phyloP scores from a whole-genome alignment of 2,329 filamentous ascomycete species.

The Fusarium subglutinans region DNA sequence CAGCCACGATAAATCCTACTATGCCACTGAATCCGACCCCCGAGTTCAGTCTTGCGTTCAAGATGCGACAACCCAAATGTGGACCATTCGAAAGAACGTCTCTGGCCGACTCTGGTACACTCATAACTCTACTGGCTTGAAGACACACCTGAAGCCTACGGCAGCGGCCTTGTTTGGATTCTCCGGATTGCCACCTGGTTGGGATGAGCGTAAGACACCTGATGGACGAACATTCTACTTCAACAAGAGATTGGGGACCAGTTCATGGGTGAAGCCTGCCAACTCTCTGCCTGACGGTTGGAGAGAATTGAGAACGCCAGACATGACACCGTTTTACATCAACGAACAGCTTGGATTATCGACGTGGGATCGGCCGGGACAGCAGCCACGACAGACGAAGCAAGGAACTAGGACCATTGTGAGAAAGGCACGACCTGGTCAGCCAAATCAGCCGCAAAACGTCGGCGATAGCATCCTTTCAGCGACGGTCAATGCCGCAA shows the following conservation, averaged over 20 bases:
- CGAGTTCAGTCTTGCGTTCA: conserved; percentile 26
- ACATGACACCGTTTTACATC: conserved; percentile 40
- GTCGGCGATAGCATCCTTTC: conserved; percentile 18
- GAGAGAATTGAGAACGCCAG: conserved; percentile 42
- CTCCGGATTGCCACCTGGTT: conserved; percentile 34
- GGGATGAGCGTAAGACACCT: conserved; percentile 38
- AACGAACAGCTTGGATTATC: conserved; percentile 40
- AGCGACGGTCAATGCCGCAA: conserved; percentile 35
- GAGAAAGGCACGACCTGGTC: conserved; percentile 10
- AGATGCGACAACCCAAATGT: conserved; percentile 30
- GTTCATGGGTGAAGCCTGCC: conserved; percentile 37
- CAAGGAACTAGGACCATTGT: background rate
- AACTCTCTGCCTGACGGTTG: conserved; percentile 38
- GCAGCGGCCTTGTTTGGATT: conserved; percentile 3
- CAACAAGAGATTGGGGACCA: conserved; percentile 32
- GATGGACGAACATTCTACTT: conserved; percentile 40
- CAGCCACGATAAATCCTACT: conserved; percentile 40
- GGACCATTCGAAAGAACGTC: conserved; percentile 42
- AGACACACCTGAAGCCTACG: conserved; percentile 40
- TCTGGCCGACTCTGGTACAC: conserved; percentile 42
- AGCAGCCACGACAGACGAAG: conserved; percentile 31
- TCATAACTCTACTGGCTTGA: conserved; percentile 38
- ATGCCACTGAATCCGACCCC: conserved; percentile 41
- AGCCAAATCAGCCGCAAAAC: background rate
- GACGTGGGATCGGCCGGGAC: conserved; percentile 43